Conservation (phyloP, 768 basidiomycete genomes). For the Fomitopsis serialis region DNA sequence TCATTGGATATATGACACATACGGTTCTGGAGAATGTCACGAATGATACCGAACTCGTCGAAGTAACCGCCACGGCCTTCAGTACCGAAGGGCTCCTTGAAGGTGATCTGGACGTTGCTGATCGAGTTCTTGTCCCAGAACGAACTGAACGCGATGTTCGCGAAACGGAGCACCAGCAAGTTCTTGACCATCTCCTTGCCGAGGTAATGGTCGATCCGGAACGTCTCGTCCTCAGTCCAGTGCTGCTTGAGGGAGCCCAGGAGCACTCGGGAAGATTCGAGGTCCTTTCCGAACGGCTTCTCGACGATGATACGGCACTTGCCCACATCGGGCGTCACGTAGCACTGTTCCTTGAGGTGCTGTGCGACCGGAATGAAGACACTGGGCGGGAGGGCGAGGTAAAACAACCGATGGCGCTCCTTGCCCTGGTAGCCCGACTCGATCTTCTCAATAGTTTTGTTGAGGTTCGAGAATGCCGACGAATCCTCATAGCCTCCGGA, state of each 20-base stretch:
- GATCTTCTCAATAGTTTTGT: constrained; percentile 69
- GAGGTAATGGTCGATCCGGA: constrained; percentile 98
- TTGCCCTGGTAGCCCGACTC: constrained; percentile 64
- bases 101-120: constrained; percentile 96
- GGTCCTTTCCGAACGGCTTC: constrained; percentile 97
- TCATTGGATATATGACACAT: constrained; percentile 30
- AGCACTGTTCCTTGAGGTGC: constrained; percentile 79
- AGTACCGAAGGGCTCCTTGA: constrained; percentile 99
- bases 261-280: constrained; percentile 76
- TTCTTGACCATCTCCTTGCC: constrained; percentile 99
- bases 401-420: constrained; percentile 82
- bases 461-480: constrained; percentile 71
- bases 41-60: constrained; percentile 99
- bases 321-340: constrained; percentile 52
- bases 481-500: constrained; percentile 87
- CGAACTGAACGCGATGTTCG: constrained; percentile 84
- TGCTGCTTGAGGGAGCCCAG: constrained; percentile 74
- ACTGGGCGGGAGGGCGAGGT: constrained; percentile 95
- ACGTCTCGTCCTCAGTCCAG: constrained; percentile 97
- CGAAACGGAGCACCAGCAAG: constrained; percentile 90
- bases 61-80: constrained; percentile 99
- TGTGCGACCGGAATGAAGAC: constrained; percentile 90
- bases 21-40: constrained; percentile 98
- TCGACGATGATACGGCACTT: constrained; percentile 93
- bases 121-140: constrained; percentile 96